Evolutionary conservation across 1,284 basidiomycete species (phyloP).

Genomic region (Blastosporella zonata): DNA sequence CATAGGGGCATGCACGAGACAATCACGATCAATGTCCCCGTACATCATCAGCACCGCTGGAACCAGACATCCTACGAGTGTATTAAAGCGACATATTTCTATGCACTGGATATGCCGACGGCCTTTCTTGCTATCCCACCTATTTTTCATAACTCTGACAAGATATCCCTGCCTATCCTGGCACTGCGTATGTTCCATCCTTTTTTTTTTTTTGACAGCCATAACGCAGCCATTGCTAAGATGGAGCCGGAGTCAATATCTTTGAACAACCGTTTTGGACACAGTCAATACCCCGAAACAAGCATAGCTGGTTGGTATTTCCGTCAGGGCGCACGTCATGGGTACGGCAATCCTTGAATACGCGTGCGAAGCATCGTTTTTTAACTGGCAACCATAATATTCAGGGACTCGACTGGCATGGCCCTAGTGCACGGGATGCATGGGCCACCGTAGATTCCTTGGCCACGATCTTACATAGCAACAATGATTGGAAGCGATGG

Average conservation of each 20-base stretch:
- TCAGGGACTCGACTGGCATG: conserved; percentile 86
- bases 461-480: conserved; percentile 37
- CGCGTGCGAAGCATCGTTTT: neutral
- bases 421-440: conserved; percentile 64
- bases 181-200: conserved; percentile 52
- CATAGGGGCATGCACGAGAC: conserved; percentile 19
- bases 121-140: conserved; percentile 60
- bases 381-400: conserved; percentile 4
- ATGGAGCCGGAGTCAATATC: conserved; percentile 80
- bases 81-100: conserved; percentile 60
- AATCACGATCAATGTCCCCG: conserved; percentile 35
- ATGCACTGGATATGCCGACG: conserved; percentile 51
- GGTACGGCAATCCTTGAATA: conserved; percentile 38
- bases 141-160: conserved; percentile 18
- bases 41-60: conserved; percentile 44
- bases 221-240: conserved; percentile 31
- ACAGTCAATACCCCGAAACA: conserved; percentile 54
- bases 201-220: neutral
- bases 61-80: conserved; percentile 28
- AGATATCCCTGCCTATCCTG: conserved; percentile 51
- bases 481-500: conserved; percentile 42
- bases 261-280: conserved; percentile 53
- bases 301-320: conserved; percentile 65
- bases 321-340: conserved; percentile 74
- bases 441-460: conserved; percentile 58